Base-by-base conservation (phyloP, 441 rosid species). In the Arabidopsis hybrid region DNA sequence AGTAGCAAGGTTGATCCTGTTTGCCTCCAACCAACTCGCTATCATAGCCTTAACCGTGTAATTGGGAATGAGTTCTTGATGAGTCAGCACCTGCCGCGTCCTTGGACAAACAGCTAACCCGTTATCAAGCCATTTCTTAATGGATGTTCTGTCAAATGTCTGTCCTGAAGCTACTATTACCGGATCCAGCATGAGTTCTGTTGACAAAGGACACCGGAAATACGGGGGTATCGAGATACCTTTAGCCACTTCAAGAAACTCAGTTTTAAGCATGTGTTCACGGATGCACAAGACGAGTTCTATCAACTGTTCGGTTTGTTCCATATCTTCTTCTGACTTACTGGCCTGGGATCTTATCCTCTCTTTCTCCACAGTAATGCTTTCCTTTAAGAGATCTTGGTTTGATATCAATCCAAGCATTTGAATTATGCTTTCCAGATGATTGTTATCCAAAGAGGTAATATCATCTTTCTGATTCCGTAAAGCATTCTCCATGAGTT, bases 111-210 rank as follows among this genome's bases (percentile, higher is more conserved):
- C 74, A 13, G 62, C 84, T 75, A 94, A 77, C 65, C 97, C 95
- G 6, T 83, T 80, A 75, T 87, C 92, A 79, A 94, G 84, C 98
- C 97, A 94, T 74, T 85, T 91, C 83, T 88, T 93, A 69, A 94
- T 91, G 47, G 92, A 89, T 49, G 87, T 75, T 85, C 91, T 87
- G 75, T 94, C 98, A 73, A 85, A 94, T 58, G 98, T 94, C 85
- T 90, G 93, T 60, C 98, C 98, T 42, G 97, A 90, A 80, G 96
- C 93, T 76, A 94, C 89, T 53, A 91, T 91, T 67, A 94, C 97
- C 14, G 98, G 98, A 81, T 94, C 92, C 80, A 80, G 51, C 97
- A 94, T 94, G 75, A 91, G 96, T 65, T 91, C 92, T 73, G 89
- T 82, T 12, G 97, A 94, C 71, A 94, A 76, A 35, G 98, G 95